phyloP scores from a whole-genome alignment of 2,329 filamentous ascomycete genomes.

The Paradendryphiella salina region DNA sequence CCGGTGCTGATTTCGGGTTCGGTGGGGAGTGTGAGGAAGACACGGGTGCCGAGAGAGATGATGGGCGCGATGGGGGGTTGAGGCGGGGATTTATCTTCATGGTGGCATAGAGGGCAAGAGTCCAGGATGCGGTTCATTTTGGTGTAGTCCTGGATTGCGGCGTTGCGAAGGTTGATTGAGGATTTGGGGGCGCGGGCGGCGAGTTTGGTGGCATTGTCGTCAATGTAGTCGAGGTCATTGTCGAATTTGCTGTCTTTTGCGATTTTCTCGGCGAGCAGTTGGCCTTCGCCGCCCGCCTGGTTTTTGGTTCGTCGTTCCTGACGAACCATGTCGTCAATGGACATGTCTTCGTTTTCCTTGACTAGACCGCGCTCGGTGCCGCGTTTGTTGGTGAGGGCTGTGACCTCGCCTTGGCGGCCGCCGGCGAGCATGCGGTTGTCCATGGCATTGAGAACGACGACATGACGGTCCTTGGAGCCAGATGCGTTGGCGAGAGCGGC shows the following conservation, averaged over 20 bases:
- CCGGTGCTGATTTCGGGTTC: constrained; percentile 84
- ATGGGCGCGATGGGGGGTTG: constrained; percentile 76
- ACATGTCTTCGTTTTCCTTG: constrained; percentile 93
- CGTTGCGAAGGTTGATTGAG: constrained; percentile 83
- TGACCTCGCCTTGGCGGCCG: constrained; percentile 73
- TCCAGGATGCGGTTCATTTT: constrained; percentile 87
- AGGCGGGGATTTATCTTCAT: constrained; percentile 75
- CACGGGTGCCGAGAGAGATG: constrained; percentile 80
- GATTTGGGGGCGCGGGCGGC: constrained; percentile 86
- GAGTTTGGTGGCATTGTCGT: constrained; percentile 91
- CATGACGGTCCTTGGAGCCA: constrained; percentile 61
- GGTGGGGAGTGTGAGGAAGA: constrained; percentile 85
- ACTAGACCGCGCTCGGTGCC: constrained; percentile 83
- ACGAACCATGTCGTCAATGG: constrained; percentile 92
- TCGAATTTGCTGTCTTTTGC: constrained; percentile 90
- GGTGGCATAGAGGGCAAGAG: constrained; percentile 85
- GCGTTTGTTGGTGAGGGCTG: constrained; percentile 74
- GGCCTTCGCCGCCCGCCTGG: constrained; percentile 76
- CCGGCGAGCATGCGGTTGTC: constrained; percentile 88
- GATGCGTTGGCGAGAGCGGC: constrained; percentile 67
- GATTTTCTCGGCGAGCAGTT: constrained; percentile 86
- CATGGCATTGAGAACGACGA: constrained; percentile 83
- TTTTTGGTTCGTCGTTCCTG: constrained; percentile 86
- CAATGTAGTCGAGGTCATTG: constrained; percentile 93
- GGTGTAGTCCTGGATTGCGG: constrained; percentile 84